These are phyloP conservation scores for Thuja plicata DNA, from an alignment of 83 land plant species.

Conservation along the genomic window DNA sequence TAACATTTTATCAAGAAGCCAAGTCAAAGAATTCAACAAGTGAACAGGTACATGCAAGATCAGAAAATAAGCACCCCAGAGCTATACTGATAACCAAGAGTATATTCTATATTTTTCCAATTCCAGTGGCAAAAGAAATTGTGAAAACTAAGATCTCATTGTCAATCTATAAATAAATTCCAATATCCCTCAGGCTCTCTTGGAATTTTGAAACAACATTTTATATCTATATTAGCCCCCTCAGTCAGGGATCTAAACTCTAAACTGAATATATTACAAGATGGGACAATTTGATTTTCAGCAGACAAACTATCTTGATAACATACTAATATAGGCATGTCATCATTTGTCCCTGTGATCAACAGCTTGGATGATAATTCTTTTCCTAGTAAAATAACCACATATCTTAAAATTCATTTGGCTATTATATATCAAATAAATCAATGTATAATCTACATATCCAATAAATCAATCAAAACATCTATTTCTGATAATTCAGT, in stretches of 20 bases:
- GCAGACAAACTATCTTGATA: too few relatives aligned
- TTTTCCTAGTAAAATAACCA: too few relatives aligned
- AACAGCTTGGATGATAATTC: too few relatives aligned
- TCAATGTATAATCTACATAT: too few relatives aligned
- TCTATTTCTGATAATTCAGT: too few relatives aligned
- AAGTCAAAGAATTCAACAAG: neutral
- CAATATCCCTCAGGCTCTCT: neutral
- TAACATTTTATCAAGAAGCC: neutral
- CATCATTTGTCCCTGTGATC: too few relatives aligned
- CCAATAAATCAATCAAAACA: too few relatives aligned
- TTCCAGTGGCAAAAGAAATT: neutral
- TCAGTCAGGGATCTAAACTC: neutral
- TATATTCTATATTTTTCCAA: neutral
- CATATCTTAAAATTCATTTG: too few relatives aligned
- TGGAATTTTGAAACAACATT: neutral
- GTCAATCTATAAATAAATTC: neutral
- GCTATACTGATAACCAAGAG: neutral
- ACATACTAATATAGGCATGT: too few relatives aligned
- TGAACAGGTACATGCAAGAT: neutral
- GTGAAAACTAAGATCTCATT: neutral
- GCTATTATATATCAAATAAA: too few relatives aligned
- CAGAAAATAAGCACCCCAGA: neutral
- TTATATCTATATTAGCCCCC: too few relatives aligned
- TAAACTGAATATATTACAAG: neutral
- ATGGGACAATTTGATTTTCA: neutral